phyloP scores from a whole-genome alignment of 441 rosid species.

The California macrophylla region DNA sequence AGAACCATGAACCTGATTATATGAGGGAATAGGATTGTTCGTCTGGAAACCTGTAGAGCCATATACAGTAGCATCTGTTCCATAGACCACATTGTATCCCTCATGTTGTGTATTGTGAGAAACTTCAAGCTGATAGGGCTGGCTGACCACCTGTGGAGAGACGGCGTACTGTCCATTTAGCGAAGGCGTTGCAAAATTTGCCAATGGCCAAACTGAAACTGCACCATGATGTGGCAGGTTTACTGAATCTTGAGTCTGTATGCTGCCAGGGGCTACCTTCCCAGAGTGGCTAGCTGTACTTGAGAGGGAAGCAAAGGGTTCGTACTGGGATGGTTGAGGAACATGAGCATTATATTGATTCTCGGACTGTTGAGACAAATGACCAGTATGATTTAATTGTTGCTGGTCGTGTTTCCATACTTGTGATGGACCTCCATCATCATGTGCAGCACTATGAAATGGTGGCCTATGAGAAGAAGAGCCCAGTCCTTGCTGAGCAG shows the following conservation, averaged over 20 bases:
- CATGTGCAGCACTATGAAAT: conserved; percentile 27
- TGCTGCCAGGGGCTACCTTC: conserved; percentile 30
- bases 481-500: conserved; percentile 35
- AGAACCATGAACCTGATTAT: conserved; percentile 42
- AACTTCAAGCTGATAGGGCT: conserved; percentile 46
- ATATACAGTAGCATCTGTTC: conserved; percentile 36
- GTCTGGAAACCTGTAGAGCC: conserved; percentile 35
- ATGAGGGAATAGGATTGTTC: conserved; percentile 26
- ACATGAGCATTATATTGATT: conserved; percentile 39
- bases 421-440: conserved; percentile 36
- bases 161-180: conserved; percentile 47
- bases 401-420: conserved; percentile 45
- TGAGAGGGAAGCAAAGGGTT: conserved; percentile 38
- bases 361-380: conserved; percentile 35
- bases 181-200: conserved; percentile 34
- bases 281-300: conserved; percentile 33
- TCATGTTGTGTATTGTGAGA: conserved; percentile 28
- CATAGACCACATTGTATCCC: conserved; percentile 40
- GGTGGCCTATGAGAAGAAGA: conserved; percentile 34
- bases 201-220: conserved; percentile 30
- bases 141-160: conserved; percentile 44
- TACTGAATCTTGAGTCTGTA: conserved; percentile 42
- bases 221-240: conserved; percentile 38
- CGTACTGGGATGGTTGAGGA: conserved; percentile 35
- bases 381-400: conserved; percentile 33